Evolutionary conservation across 257 asterid genomes (phyloP).

Genomic region (Ligustrum vulgare): DNA sequence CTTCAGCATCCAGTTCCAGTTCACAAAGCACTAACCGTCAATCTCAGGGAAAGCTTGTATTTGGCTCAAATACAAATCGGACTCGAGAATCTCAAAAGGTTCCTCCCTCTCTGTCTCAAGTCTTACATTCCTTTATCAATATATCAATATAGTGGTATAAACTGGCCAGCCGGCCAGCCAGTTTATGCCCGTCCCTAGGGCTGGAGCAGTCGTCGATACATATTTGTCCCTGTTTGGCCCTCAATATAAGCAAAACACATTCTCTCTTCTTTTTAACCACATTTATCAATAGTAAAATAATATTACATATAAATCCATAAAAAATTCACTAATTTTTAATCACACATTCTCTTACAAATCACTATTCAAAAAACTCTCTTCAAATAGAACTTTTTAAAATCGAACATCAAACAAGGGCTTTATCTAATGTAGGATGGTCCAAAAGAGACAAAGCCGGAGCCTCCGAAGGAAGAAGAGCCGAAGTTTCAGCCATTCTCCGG

Average conservation of each 20-base stretch:
- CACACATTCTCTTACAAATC: no score
- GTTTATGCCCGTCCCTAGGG: background rate
- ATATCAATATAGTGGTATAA: background rate
- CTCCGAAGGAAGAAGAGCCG: conserved; percentile 72
- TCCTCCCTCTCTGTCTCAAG: background rate
- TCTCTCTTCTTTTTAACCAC: no score
- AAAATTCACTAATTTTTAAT: no score
- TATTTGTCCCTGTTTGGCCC: no score
- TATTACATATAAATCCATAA: no score
- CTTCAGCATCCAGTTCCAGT: conserved; percentile 60
- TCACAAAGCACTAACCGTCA: conserved; percentile 67
- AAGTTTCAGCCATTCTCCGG: conserved; percentile 71
- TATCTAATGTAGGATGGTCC: conserved; percentile 69
- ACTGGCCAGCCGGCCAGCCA: background rate
- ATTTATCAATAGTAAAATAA: no score
- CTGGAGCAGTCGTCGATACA: no score
- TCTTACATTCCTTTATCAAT: background rate
- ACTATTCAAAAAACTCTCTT: no score
- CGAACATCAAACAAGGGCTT: no score
- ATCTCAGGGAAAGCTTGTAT: conserved; percentile 90
- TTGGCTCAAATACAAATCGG: conserved; percentile 71
- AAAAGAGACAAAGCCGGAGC: conserved; percentile 62
- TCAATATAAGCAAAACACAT: no score
- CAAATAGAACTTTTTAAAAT: no score
- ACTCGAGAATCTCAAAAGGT: conserved; percentile 59